Base-by-base conservation (phyloP, 2,329 filamentous ascomycete species). In the Chaetoscypha palmicola region DNA sequence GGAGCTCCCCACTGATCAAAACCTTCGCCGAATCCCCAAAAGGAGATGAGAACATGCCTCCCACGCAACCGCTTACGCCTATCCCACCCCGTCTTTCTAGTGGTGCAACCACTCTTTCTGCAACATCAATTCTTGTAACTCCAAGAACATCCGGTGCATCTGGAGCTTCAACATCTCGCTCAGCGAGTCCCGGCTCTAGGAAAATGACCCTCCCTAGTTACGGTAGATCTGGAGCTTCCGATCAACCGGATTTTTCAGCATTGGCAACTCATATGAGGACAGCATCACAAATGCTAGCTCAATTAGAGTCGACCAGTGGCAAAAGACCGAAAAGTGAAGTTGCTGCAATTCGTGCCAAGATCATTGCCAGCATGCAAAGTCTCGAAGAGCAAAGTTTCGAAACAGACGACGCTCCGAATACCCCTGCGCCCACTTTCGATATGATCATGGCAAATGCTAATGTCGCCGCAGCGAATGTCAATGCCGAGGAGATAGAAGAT, bases 321-420 rank as follows among this genome's bases (percentile, higher is more conserved):
- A 92, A 91, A 64, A 73, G 86, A 24, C 86, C 86, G 1, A 84
- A 77, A 59, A 78, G 81, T 22, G 86, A 92, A 64, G 86, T 92
- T 3, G 86, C 85, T 14, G 83, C 86, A 5, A 92, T 92, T 62
- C 76, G 87, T 54, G 81, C 85, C 31, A 89, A 87, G 65, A 92
- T 92, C 51, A 92, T 92, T 56, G 86, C 86, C 2, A 91, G 86
- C 62, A 92, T 92, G 87, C 86, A 92, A 62, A 88, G 76, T 53
- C 67, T 92, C 7, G 86, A 92, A 63, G 87, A 92, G 63, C 83
- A 91, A 62, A 90, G 81, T 60, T 92, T 92, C 56, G 80, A 88
- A 38, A 67, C 78, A 2, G 84, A 89, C 50, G 84, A 89, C 38
- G 69, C 69, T n/a, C 24, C 24, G 7, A 28, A 17, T 3, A 56